Evolutionary conservation across 2,329 filamentous ascomycete species (phyloP).

Genomic region (Ceratocystis variospora): DNA sequence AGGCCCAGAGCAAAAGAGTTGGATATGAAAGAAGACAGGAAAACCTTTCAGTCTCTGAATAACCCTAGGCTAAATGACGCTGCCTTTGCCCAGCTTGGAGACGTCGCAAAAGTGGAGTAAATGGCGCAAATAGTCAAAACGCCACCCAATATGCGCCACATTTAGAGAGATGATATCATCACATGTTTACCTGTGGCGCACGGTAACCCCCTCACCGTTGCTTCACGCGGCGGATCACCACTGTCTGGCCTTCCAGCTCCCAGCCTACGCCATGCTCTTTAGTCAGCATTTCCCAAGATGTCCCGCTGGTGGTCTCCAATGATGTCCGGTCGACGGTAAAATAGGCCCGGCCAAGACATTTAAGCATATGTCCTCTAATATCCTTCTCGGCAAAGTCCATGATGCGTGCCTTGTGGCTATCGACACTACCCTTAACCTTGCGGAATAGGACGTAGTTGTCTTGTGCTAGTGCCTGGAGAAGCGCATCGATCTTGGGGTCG

Average conservation of each 20-base stretch:
- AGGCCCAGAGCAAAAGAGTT: background rate
- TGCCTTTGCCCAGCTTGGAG: background rate
- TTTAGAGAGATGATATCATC: background rate
- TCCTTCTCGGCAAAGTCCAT: slow-evolving; percentile 68
- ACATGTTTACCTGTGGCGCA: background rate
- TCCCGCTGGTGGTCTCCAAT: slow-evolving; percentile 54
- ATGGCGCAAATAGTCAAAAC: background rate
- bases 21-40: slow-evolving; percentile 1
- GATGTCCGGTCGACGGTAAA: slow-evolving; percentile 54
- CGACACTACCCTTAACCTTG: slow-evolving; percentile 54
- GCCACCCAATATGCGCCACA: background rate
- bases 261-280: slow-evolving; percentile 66
- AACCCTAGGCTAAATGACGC: slow-evolving; percentile 7
- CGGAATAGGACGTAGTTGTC: slow-evolving; percentile 77
- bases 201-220: slow-evolving; percentile 19
- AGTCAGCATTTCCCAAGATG: slow-evolving; percentile 58
- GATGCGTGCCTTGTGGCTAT: slow-evolving; percentile 65
- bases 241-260: slow-evolving; percentile 57
- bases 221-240: slow-evolving; percentile 56
- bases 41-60: slow-evolving; percentile 8
- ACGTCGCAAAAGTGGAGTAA: too few relatives aligned
- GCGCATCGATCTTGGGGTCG: slow-evolving; percentile 54
- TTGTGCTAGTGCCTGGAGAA: slow-evolving; percentile 56
- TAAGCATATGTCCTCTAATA: slow-evolving; percentile 64
- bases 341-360: slow-evolving; percentile 76